Conservation (phyloP, 192 early-diverging fungal species). For the Linnemannia elongata region DNA sequence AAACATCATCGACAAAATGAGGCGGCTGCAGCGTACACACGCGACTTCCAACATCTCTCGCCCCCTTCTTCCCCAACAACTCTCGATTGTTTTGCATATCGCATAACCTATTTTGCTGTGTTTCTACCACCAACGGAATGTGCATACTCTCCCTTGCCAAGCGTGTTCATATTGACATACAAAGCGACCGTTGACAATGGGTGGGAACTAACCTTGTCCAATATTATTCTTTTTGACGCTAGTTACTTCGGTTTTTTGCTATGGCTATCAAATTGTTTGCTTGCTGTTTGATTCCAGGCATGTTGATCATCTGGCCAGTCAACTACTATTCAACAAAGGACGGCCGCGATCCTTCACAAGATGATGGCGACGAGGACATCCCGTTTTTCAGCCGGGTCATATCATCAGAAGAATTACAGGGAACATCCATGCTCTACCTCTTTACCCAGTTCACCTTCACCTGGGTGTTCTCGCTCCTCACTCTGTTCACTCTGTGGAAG, state of each 20-base stretch:
- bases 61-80: background rate
- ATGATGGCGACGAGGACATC: background rate
- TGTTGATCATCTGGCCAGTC: conserved; percentile 62
- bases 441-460: conserved; percentile 61
- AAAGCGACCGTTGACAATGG: background rate
- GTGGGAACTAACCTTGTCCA: background rate
- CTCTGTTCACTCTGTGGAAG: conserved; percentile 63
- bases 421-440: conserved; percentile 31
- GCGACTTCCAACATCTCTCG: background rate
- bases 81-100: background rate
- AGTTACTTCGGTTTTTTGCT: conserved; percentile 68
- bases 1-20: background rate
- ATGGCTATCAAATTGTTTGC: conserved; percentile 64
- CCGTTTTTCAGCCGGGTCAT: background rate
- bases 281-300: conserved; percentile 62
- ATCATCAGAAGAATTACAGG: background rate
- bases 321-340: conserved; percentile 36
- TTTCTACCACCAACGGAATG: too few relatives aligned
- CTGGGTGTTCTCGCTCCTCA: conserved; percentile 65
- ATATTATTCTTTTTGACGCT: background rate
- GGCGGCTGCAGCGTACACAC: background rate
- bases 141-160: background rate
- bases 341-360: background rate
- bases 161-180: too few relatives aligned
- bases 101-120: background rate